Percentiles rank a stretch among this genome's conserved stretches.
phyloP scores from a whole-genome alignment of 495 filamentous ascomycete species.

The Emericellopsis terricola region DNA sequence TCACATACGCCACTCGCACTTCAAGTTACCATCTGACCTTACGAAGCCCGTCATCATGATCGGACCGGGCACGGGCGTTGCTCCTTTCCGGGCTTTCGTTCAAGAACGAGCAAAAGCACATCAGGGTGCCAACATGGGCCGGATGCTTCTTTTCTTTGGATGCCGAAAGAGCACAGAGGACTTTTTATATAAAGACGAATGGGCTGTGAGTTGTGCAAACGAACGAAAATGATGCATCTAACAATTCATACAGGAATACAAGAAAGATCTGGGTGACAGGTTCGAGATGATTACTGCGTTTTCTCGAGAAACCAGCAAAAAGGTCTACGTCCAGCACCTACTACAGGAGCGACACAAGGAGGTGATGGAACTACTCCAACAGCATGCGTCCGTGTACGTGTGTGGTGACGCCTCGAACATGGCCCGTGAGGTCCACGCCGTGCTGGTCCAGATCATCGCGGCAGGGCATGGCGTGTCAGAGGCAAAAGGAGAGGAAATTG shows the following conservation, averaged over 20 bases:
- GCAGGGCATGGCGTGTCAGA: constrained; percentile 64
- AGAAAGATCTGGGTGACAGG: constrained; percentile 63
- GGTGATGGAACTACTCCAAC: constrained; percentile 70
- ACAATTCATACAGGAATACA: constrained; percentile 44
- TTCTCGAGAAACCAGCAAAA: constrained; percentile 66
- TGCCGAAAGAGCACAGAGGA: constrained; percentile 75
- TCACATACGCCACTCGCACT: constrained; percentile 95
- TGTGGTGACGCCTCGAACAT: constrained; percentile 98
- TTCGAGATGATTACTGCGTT: constrained; percentile 86
- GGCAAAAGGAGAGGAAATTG: constrained; percentile 79
- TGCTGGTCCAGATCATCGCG: constrained; percentile 69
- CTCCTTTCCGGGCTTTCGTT: constrained; percentile 88
- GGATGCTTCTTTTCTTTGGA: constrained; percentile 85
- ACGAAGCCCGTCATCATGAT: constrained; percentile 89
- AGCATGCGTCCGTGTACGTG: constrained; percentile 92
- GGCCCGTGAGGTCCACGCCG: constrained; percentile 86
- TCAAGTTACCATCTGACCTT: constrained; percentile 94
- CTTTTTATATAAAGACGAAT: constrained; percentile 84
- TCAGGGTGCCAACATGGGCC: constrained; percentile 70
- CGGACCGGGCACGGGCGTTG: constrained; percentile 91
- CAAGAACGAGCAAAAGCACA: constrained; percentile 78
- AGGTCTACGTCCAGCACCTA: constrained; percentile 95
- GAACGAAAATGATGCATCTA: neutral
- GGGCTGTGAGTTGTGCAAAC: constrained; percentile 49
- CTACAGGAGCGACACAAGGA: constrained; percentile 66